phyloP scores from a whole-genome alignment of 768 basidiomycete species.

The Termitomyces sp. region DNA sequence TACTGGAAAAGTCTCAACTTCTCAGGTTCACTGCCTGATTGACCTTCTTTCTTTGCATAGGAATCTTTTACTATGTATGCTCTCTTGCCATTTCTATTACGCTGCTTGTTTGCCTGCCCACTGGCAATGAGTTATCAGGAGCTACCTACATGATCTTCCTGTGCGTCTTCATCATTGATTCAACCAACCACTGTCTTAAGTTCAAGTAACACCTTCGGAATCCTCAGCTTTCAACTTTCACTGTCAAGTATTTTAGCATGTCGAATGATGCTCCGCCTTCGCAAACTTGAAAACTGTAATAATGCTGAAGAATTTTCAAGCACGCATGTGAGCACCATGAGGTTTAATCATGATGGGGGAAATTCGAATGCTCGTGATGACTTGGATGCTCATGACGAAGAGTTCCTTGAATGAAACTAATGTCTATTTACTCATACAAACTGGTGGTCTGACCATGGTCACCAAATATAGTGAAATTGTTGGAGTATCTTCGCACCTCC shows the following conservation, averaged over 20 bases:
- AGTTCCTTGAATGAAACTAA: not conserved
- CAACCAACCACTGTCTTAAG: no score
- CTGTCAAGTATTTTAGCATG: slow-evolving; percentile 4
- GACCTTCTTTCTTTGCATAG: not conserved
- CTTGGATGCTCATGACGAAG: not conserved
- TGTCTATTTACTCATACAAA: not conserved
- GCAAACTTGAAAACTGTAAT: no score
- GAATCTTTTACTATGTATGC: slow-evolving; percentile 3
- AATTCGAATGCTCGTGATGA: no score
- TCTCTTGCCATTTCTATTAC: slow-evolving; percentile 1
- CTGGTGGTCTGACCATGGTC: no score
- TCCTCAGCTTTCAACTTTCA: slow-evolving; percentile 3
- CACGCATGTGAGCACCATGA: not conserved
- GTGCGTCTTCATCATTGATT: no score
- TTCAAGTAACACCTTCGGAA: no score
- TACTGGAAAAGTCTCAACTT: no score
- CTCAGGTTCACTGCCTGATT: no score
- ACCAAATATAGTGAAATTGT: no score
- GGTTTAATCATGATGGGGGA: not conserved
- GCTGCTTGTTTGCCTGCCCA: not conserved
- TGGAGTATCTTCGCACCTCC: no score
- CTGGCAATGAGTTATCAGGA: not conserved
- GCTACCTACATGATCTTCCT: not conserved
- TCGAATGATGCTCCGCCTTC: not conserved
- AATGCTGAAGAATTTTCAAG: no score